Evolutionary conservation across 768 basidiomycete species (phyloP).

Genomic region (Imleria badia): DNA sequence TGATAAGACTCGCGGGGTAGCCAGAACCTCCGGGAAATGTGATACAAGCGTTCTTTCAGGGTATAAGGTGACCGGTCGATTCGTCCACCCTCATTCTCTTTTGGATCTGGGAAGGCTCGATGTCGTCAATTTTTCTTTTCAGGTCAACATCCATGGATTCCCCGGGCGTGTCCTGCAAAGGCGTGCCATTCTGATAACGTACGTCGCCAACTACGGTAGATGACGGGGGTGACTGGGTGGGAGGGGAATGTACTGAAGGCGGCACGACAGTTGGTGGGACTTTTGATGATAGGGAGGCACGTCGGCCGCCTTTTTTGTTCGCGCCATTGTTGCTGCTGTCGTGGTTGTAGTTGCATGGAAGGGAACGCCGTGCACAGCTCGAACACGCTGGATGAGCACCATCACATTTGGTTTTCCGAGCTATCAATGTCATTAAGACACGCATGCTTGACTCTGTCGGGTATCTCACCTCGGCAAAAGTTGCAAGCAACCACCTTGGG

Average conservation of each 20-base stretch:
- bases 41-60: constrained; percentile 42
- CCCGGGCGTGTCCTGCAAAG: constrained; percentile 40
- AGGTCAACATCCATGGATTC: constrained; percentile 53
- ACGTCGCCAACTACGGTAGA: constrained; percentile 35
- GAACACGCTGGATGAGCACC: constrained; percentile 83
- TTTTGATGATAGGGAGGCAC: constrained; percentile 54
- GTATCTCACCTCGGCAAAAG: constrained; percentile 74
- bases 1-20: constrained; percentile 23
- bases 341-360: constrained; percentile 81
- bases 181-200: constrained; percentile 35
- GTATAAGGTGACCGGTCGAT: constrained; percentile 49
- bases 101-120: constrained; percentile 49
- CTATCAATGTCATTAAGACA: constrained; percentile 36
- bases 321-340: constrained; percentile 41
- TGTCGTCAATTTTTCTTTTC: constrained; percentile 59
- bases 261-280: constrained; percentile 19
- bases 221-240: constrained; percentile 55
- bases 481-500: constrained; percentile 89
- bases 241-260: constrained; percentile 46
- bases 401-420: constrained; percentile 88
- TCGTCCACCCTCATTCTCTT: constrained; percentile 77
- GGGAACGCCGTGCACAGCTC: constrained; percentile 73
- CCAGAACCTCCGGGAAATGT: constrained; percentile 20
- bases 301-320: constrained; percentile 43
- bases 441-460: constrained; percentile 2